Conservation (phyloP, 192 early-diverging fungal genomes). For the Coemansia sp. region DNA sequence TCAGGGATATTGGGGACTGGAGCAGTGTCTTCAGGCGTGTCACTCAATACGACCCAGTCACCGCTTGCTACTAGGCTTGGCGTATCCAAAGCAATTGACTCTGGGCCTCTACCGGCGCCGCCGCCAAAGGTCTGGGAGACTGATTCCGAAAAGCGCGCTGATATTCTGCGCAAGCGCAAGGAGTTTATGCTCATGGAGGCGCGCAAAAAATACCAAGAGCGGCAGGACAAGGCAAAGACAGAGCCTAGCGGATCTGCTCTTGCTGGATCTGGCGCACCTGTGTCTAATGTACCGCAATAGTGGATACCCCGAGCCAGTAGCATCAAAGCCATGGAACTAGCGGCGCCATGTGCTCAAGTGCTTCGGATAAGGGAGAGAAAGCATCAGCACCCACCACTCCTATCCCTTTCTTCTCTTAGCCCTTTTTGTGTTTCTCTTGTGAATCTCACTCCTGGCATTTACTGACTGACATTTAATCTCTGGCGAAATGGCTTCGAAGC, state of each 20-base stretch:
- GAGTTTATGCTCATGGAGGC: slow-evolving; percentile 53
- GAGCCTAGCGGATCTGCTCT: not conserved
- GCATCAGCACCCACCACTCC: not conserved
- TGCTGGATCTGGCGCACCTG: not conserved
- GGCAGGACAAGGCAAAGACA: slow-evolving; percentile 5
- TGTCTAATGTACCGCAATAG: not conserved
- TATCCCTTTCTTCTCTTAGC: not conserved
- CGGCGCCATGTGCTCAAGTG: not conserved
- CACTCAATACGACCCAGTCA: slow-evolving; percentile 37
- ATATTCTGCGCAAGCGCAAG: slow-evolving; percentile 39
- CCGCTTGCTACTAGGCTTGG: slow-evolving; percentile 38
- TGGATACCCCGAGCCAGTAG: too few relatives aligned
- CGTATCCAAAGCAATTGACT: slow-evolving; percentile 20
- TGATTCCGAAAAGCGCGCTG: slow-evolving; percentile 33
- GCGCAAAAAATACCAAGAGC: slow-evolving; percentile 43
- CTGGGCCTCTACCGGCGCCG: slow-evolving; percentile 18
- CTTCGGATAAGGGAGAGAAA: not conserved
- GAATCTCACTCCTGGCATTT: not conserved
- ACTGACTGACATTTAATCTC: not conserved
- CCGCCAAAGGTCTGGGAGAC: slow-evolving; percentile 48
- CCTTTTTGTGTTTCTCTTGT: not conserved
- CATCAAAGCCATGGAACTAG: not conserved
- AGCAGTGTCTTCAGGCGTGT: slow-evolving; percentile 22
- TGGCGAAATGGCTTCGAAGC: slow-evolving; percentile 31
- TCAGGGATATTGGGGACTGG: not conserved